Percentiles rank a stretch among this genome's conserved stretches.
phyloP scores from a whole-genome alignment of 2,329 filamentous ascomycete genomes.

The Allantophomopsis cytisporea region DNA sequence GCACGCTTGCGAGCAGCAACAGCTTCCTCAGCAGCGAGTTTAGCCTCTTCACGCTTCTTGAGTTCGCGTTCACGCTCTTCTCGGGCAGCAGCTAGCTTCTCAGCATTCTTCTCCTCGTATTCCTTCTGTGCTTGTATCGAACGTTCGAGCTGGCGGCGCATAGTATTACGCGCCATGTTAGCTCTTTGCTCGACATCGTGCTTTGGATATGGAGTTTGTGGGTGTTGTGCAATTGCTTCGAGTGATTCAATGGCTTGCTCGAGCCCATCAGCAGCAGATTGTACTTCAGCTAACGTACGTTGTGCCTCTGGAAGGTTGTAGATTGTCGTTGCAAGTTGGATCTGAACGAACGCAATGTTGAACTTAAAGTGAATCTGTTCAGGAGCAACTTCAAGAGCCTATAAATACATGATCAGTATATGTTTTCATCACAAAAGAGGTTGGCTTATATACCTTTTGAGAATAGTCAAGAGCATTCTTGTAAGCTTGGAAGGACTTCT shows the following conservation, averaged over 20 bases:
- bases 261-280: slow-evolving; percentile 66
- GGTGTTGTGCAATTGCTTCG: slow-evolving; percentile 47
- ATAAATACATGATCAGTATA: slow-evolving; percentile 1
- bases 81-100: slow-evolving; percentile 71
- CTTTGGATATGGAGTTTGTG: slow-evolving; percentile 73
- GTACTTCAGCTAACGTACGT: slow-evolving; percentile 66
- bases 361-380: slow-evolving; percentile 89
- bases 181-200: slow-evolving; percentile 87
- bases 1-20: slow-evolving; percentile 66
- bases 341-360: slow-evolving; percentile 95
- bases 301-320: slow-evolving; percentile 63
- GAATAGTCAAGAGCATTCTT: slow-evolving; percentile 51
- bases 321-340: slow-evolving; percentile 77
- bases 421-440: neutral
- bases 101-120: slow-evolving; percentile 86
- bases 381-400: slow-evolving; percentile 66
- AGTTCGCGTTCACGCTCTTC: slow-evolving; percentile 72
- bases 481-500: slow-evolving; percentile 46
- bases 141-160: slow-evolving; percentile 81
- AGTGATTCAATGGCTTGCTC: slow-evolving; percentile 71
- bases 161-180: slow-evolving; percentile 93
- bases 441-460: slow-evolving; percentile 35
- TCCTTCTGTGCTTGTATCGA: slow-evolving; percentile 74
- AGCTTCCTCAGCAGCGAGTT: slow-evolving; percentile 49
- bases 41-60: slow-evolving; percentile 63